A percentile compares a stretch with the other conserved stretches of the same genome.
Evolutionary conservation across 2,329 filamentous ascomycete genomes (phyloP).

Genomic region (Monilinia polystroma): DNA sequence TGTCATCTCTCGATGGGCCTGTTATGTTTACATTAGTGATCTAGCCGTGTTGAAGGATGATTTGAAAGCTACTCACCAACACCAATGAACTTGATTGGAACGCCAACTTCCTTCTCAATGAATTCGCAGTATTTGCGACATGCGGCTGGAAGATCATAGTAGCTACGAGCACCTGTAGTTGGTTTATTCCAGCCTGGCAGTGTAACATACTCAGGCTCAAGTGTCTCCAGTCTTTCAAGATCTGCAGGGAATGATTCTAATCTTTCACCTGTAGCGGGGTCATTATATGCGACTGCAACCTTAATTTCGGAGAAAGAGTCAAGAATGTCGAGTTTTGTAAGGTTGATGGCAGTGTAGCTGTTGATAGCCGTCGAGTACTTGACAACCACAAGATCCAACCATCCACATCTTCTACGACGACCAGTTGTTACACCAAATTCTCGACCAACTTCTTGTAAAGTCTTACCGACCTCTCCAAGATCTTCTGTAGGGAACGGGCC

Average conservation of each 20-base stretch:
- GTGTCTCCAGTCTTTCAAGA: slow-evolving; percentile 54
- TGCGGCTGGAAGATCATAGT: slow-evolving; percentile 5
- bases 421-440: slow-evolving; percentile 51
- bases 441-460: slow-evolving; percentile 50
- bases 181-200: slow-evolving; percentile 67
- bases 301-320: slow-evolving; percentile 75
- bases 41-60: not conserved
- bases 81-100: slow-evolving; percentile 64
- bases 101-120: slow-evolving; percentile 57
- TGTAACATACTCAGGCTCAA: slow-evolving; percentile 48
- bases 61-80: slow-evolving; percentile 51
- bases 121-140: slow-evolving; percentile 27
- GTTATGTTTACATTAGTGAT: not conserved
- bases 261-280: slow-evolving; percentile 46
- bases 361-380: slow-evolving; percentile 53
- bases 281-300: slow-evolving; percentile 68
- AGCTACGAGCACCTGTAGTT: slow-evolving; percentile 57
- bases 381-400: slow-evolving; percentile 54
- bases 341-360: slow-evolving; percentile 49
- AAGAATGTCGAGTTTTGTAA: slow-evolving; percentile 67
- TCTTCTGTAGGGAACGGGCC: slow-evolving; percentile 69
- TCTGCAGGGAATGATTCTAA: slow-evolving; percentile 66
- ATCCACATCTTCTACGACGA: slow-evolving; percentile 60
- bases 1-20: slow-evolving; percentile 23
- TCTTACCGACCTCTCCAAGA: slow-evolving; percentile 45